These are phyloP conservation scores for Beta lomatogona DNA, from an alignment of 179 eudicot species.

Conservation along the genomic window DNA sequence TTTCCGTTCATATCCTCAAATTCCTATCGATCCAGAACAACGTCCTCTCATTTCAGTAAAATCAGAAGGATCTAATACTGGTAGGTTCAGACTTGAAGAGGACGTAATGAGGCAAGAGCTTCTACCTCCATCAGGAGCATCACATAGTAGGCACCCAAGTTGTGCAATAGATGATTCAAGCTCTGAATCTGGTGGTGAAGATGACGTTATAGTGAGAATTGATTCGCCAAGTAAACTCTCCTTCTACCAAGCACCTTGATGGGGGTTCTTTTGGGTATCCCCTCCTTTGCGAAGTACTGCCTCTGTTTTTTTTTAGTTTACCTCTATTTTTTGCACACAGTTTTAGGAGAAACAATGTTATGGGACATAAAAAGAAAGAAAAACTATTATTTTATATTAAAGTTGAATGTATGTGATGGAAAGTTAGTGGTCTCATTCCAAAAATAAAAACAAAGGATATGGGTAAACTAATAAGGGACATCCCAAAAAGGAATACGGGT, in stretches of 20 bases:
- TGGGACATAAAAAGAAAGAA: too few species aligned
- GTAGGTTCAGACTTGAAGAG: slow-evolving; percentile 36
- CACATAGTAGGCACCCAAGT: slow-evolving; percentile 29
- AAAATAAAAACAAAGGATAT: too few species aligned
- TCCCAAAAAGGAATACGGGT: too few species aligned
- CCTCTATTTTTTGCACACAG: too few species aligned
- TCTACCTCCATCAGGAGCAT: slow-evolving; percentile 5
- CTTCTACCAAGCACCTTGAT: slow-evolving; percentile 50
- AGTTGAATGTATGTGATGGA: too few species aligned
- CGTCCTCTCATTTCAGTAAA: slow-evolving; percentile 51
- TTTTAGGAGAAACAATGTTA: too few species aligned
- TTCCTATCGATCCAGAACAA: slow-evolving; percentile 35
- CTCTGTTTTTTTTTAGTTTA: too few species aligned
- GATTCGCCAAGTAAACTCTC: slow-evolving; percentile 82
- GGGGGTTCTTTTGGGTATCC: not conserved
- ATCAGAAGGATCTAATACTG: slow-evolving; percentile 73
- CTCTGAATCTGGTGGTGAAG: slow-evolving; percentile 78
- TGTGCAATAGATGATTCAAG: slow-evolving; percentile 46
- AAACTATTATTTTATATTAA: too few species aligned
- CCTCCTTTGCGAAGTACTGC: not conserved
- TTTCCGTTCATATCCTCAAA: slow-evolving; percentile 63
- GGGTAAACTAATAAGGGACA: too few species aligned
- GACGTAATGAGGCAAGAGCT: slow-evolving; percentile 20
- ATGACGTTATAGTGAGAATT: slow-evolving; percentile 67
- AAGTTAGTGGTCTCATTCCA: too few species aligned